These are phyloP conservation scores for Coniochaeta ligniaria DNA, from an alignment of 2,329 filamentous ascomycete species.

Conservation along the genomic window DNA sequence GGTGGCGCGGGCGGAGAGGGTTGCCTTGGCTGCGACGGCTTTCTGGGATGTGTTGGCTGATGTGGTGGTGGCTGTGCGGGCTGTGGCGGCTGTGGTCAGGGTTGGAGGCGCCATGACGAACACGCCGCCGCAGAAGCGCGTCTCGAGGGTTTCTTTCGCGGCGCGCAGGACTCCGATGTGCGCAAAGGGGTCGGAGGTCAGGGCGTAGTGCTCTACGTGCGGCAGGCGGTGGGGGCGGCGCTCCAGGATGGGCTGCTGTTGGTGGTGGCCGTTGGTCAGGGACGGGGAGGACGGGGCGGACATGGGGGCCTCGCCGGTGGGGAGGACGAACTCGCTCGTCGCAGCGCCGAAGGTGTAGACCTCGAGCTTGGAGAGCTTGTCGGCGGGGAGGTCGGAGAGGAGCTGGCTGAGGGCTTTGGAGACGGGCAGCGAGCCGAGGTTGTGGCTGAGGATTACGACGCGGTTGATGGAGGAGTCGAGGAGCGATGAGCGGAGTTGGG, in stretches of 20 bases:
- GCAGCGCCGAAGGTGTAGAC: conserved; percentile 36
- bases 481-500: background rate
- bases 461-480: conserved; percentile 17
- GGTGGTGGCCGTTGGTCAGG: background rate
- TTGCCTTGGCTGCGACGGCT: conserved; percentile 5
- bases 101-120: conserved; percentile 22
- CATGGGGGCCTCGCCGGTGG: conserved; percentile 17
- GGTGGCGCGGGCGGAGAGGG: background rate
- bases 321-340: conserved; percentile 27
- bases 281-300: background rate
- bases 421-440: conserved; percentile 26
- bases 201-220: conserved; percentile 29
- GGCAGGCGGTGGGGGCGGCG: conserved; percentile 13
- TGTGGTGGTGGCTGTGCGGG: background rate
- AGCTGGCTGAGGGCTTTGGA: conserved; percentile 28
- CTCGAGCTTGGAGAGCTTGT: conserved; percentile 29
- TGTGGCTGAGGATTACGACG: conserved; percentile 32
- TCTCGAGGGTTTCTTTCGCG: conserved; percentile 25
- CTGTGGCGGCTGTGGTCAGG: too few relatives aligned
- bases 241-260: conserved; percentile 8
- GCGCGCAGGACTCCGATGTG: conserved; percentile 28
- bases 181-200: conserved; percentile 28
- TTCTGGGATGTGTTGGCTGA: background rate
- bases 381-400: conserved; percentile 26
- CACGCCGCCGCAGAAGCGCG: conserved; percentile 30